These are phyloP conservation scores for Escovopsis sp. DNA, from an alignment of 2,329 filamentous ascomycete genomes.

Conservation along the genomic window DNA sequence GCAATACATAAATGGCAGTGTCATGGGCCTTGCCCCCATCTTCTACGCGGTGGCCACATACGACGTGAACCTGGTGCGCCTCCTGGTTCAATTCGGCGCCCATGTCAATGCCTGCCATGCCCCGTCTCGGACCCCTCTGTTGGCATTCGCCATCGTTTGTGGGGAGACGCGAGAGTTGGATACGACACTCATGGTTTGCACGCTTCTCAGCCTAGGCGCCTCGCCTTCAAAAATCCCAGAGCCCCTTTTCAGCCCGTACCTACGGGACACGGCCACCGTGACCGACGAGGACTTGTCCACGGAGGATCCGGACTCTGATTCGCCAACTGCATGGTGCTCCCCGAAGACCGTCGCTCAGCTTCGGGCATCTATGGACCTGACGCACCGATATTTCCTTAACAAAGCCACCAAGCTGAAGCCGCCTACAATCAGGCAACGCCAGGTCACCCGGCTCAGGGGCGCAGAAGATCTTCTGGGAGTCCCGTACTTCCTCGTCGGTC, in stretches of 20 bases:
- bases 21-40: conserved; percentile 1
- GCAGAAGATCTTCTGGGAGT: conserved; percentile 17
- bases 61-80: conserved; percentile 3
- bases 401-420: conserved; percentile 10
- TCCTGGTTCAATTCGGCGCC: conserved; percentile 1
- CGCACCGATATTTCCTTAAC: conserved; percentile 18
- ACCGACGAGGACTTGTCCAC: not conserved
- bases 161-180: conserved; percentile 1
- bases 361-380: conserved; percentile 14
- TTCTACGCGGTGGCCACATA: conserved; percentile 4
- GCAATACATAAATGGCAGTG: conserved; percentile 1
- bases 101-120: not conserved
- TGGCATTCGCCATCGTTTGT: conserved; percentile 4
- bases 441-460: conserved; percentile 12
- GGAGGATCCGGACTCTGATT: no score
- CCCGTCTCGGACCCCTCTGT: not conserved
- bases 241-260: not conserved
- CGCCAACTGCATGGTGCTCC: conserved; percentile 11
- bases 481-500: conserved; percentile 21
- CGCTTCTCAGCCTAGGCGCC: conserved; percentile 4
- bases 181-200: conserved; percentile 2
- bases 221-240: not conserved
- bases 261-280: not conserved
- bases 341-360: conserved; percentile 9
- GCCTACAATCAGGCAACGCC: conserved; percentile 11